phyloP scores from a whole-genome alignment of 768 basidiomycete genomes.

The Pulveroboletus sp. region DNA sequence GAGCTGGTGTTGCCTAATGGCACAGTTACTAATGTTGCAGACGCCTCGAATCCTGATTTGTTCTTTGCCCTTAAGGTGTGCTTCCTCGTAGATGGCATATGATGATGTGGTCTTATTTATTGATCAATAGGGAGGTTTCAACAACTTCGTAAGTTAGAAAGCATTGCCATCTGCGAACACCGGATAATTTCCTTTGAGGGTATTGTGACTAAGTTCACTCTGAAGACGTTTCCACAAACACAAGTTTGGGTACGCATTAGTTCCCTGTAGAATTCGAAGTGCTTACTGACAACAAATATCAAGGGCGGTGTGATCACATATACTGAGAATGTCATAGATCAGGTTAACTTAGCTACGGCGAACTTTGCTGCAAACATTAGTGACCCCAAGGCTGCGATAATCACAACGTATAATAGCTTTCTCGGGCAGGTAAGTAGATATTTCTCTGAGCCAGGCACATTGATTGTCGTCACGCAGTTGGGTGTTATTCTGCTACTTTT shows the following conservation, averaged over 20 bases:
- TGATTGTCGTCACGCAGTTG: neutral
- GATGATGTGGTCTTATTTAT: neutral
- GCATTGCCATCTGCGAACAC: neutral
- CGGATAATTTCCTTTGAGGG: conserved; percentile 33
- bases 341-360: conserved; percentile 17
- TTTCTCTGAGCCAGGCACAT: no score
- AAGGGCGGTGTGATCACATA: conserved; percentile 51
- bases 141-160: conserved; percentile 48
- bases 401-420: conserved; percentile 40
- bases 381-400: conserved; percentile 32
- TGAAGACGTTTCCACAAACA: conserved; percentile 52
- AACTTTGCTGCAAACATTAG: conserved; percentile 16
- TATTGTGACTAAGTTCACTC: conserved; percentile 56
- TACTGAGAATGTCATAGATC: conserved; percentile 5
- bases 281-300: neutral
- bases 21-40: conserved; percentile 34
- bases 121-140: conserved; percentile 49
- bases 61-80: conserved; percentile 45
- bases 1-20: conserved; percentile 53
- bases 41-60: conserved; percentile 33
- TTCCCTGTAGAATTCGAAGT: neutral
- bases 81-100: neutral
- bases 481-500: conserved; percentile 38
- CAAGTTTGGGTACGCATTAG: conserved; percentile 54
- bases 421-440: neutral